Conservation (phyloP, 2,329 filamentous ascomycete genomes). For the Sporothrix brasiliensis region DNA sequence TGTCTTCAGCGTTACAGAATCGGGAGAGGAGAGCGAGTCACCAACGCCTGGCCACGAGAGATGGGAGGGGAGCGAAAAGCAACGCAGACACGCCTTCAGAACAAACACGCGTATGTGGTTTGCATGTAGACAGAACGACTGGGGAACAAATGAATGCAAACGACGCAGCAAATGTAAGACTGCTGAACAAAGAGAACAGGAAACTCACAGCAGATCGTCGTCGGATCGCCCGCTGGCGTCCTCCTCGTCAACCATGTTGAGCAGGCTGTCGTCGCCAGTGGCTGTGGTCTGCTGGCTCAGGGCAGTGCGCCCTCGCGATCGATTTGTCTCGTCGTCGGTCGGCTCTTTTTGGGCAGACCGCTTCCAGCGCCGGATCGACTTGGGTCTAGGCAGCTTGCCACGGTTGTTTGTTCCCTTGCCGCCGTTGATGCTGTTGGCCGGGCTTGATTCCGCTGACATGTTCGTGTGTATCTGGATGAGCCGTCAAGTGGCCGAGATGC, state of each 20-base stretch:
- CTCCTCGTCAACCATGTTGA: slow-evolving; percentile 23
- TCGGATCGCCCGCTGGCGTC: slow-evolving; percentile 23
- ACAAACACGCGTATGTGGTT: slow-evolving; percentile 1
- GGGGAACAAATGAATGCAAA: no score
- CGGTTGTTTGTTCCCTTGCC: background rate
- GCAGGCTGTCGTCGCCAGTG: slow-evolving; percentile 25
- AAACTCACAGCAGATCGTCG: slow-evolving; percentile 27
- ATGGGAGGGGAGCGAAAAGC: background rate
- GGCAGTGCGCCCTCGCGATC: background rate
- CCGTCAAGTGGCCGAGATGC: slow-evolving; percentile 15
- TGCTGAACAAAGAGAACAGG: background rate
- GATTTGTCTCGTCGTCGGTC: background rate
- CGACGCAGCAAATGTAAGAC: background rate
- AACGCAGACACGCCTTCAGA: background rate
- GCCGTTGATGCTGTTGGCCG: slow-evolving; percentile 24
- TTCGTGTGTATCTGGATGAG: background rate
- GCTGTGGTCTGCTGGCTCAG: slow-evolving; percentile 18
- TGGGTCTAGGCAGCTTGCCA: slow-evolving; percentile 19
- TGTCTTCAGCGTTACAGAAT: slow-evolving; percentile 4
- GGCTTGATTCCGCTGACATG: slow-evolving; percentile 14
- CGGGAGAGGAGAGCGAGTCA: background rate
- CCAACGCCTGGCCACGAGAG: slow-evolving; percentile 1
- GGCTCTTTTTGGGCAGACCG: slow-evolving; percentile 12
- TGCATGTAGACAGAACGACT: background rate
- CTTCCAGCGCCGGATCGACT: slow-evolving; percentile 24